These are phyloP conservation scores for Pinus albicaulis DNA, from an alignment of 75 land plant species.

Conservation along the genomic window DNA sequence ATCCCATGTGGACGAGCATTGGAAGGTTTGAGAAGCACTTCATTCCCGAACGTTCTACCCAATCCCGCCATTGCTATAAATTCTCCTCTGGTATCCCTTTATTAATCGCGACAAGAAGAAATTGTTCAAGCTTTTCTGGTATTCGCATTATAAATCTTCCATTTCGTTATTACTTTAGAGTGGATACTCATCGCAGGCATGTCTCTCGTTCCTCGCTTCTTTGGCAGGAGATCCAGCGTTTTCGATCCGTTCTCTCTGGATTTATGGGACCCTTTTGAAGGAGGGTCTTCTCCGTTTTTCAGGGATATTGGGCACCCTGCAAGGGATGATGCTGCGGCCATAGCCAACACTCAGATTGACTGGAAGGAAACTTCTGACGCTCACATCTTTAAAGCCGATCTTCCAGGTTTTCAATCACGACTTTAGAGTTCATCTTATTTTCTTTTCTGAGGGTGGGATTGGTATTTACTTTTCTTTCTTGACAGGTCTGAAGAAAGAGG, in stretches of 20 bases:
- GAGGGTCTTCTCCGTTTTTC: too few species aligned
- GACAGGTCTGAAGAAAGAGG: constrained; percentile 15
- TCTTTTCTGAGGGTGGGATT: neutral
- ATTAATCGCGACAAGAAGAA: too few species aligned
- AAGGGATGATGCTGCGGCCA: constrained; percentile 26
- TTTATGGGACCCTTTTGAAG: constrained; percentile 26
- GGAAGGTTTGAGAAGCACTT: too few species aligned
- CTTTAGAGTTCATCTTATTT: neutral
- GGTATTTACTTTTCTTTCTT: neutral
- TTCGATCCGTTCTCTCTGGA: constrained; percentile 33
- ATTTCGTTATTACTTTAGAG: too few species aligned
- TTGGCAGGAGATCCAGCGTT: constrained; percentile 18
- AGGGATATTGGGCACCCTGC: too few species aligned
- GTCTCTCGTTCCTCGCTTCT: constrained; percentile 22
- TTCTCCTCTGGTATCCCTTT: too few species aligned
- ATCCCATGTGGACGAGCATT: too few species aligned
- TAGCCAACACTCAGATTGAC: constrained; percentile 34
- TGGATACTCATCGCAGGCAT: neutral
- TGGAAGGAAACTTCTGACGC: constrained; percentile 51
- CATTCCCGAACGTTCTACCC: too few species aligned
- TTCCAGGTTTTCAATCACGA: constrained; percentile 27
- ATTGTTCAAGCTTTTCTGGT: too few species aligned
- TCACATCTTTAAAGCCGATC: constrained; percentile 43
- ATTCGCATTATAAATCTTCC: too few species aligned
- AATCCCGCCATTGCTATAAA: too few species aligned